phyloP scores from a whole-genome alignment of 2,329 filamentous ascomycete species.

The Colletotrichum sp. region DNA sequence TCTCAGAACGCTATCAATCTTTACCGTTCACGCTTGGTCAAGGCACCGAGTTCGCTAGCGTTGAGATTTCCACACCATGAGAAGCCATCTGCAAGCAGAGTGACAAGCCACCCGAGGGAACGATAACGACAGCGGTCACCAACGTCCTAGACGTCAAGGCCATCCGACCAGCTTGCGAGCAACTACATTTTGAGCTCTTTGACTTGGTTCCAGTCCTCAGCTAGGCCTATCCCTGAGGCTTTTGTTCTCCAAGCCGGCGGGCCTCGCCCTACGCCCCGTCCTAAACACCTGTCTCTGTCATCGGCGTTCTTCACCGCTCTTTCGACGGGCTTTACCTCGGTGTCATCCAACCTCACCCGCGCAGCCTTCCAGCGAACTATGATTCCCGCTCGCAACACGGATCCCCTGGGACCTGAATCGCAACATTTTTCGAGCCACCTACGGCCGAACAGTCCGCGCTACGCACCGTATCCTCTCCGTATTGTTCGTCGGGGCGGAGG shows the following conservation, averaged over 20 bases:
- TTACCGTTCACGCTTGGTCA: neutral
- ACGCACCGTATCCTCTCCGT: neutral
- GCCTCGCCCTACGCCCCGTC: neutral
- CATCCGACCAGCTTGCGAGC: neutral
- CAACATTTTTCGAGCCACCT: neutral
- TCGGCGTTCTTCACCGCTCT: conserved; percentile 12
- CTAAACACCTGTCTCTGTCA: neutral
- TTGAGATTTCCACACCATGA: neutral
- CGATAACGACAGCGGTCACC: neutral
- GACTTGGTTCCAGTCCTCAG: neutral
- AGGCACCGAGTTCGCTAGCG: neutral
- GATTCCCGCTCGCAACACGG: neutral
- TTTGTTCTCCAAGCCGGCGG: neutral
- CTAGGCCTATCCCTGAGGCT: conserved; percentile 14
- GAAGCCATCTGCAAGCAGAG: neutral
- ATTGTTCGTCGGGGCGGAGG: neutral
- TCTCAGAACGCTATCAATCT: neutral
- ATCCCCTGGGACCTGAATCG: neutral
- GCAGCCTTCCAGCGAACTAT: neutral
- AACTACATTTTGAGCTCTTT: neutral
- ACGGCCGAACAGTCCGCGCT: neutral
- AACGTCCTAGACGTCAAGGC: neutral
- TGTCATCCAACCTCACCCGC: neutral
- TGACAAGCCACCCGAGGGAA: neutral
- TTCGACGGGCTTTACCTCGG: neutral